Evolutionary conservation across 495 filamentous ascomycete genomes (phyloP).

Genomic region (Hypoxylon cercidicola): DNA sequence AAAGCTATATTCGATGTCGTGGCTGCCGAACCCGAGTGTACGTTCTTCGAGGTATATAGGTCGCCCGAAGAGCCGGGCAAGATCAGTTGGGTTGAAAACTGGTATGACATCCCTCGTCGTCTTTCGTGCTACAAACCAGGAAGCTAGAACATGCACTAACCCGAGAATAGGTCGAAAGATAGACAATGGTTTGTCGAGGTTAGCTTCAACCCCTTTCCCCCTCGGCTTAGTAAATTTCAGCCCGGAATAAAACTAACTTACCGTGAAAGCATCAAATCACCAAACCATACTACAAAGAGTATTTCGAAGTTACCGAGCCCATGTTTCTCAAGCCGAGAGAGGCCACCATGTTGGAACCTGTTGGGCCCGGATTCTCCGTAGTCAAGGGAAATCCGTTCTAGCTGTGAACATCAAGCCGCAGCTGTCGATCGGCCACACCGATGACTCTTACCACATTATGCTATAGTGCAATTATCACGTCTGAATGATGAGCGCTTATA

Average conservation of each 20-base stretch:
- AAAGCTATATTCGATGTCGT: slow-evolving; percentile 55
- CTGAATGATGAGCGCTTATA: slow-evolving; percentile 2
- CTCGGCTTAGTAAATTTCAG: not conserved
- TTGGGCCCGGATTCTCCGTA: slow-evolving; percentile 49
- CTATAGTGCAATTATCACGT: slow-evolving; percentile 18
- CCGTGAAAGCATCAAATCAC: slow-evolving; percentile 55
- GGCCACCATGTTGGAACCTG: slow-evolving; percentile 49
- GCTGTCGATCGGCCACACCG: slow-evolving; percentile 4
- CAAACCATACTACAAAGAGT: slow-evolving; percentile 63
- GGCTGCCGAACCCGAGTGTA: slow-evolving; percentile 57
- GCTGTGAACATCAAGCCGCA: not conserved
- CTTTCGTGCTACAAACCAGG: slow-evolving; percentile 15
- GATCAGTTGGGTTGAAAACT: slow-evolving; percentile 60
- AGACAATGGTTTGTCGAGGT: slow-evolving; percentile 56
- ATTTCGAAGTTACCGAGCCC: slow-evolving; percentile 56
- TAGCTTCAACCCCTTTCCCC: slow-evolving; percentile 8
- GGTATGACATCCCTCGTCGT: slow-evolving; percentile 32
- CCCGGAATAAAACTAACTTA: slow-evolving; percentile 13
- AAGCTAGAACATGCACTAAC: slow-evolving; percentile 14
- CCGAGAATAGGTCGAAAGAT: slow-evolving; percentile 45
- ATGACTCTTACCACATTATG: slow-evolving; percentile 14
- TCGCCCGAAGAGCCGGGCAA: slow-evolving; percentile 53
- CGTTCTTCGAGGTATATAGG: slow-evolving; percentile 61
- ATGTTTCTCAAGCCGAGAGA: slow-evolving; percentile 61
- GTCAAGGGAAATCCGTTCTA: slow-evolving; percentile 36